phyloP scores from a whole-genome alignment of 2,329 filamentous ascomycete species.

The Verruconis gallopava region DNA sequence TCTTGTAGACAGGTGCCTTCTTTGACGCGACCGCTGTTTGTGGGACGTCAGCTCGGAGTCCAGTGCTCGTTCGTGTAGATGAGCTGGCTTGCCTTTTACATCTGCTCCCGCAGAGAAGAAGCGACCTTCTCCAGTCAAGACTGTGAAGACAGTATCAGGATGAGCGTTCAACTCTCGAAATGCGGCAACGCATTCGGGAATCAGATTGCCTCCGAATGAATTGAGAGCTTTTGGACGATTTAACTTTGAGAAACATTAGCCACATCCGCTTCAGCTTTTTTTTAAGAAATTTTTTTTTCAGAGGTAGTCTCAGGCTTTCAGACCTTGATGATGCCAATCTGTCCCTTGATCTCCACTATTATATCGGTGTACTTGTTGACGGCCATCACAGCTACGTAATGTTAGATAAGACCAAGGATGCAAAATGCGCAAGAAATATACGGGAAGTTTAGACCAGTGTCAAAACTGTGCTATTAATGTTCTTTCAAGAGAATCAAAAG shows the following conservation, averaged over 20 bases:
- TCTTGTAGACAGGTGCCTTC: constrained; percentile 10
- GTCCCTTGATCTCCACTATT: neutral
- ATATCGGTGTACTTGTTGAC: neutral
- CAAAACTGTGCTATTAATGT: too few species aligned
- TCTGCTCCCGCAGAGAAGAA: constrained; percentile 40
- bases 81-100: constrained; percentile 21
- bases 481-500: too few species aligned
- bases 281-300: too few species aligned
- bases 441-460: too few species aligned
- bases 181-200: constrained; percentile 30
- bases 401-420: too few species aligned
- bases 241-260: constrained; percentile 24
- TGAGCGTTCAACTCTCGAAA: constrained; percentile 33
- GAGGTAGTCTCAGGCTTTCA: too few species aligned
- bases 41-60: neutral
- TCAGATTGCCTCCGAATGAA: constrained; percentile 34
- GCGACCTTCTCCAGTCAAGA: constrained; percentile 36
- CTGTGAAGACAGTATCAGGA: constrained; percentile 37
- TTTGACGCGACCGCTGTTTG: neutral
- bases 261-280: too few species aligned
- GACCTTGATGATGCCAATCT: constrained; percentile 1
- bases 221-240: constrained; percentile 37
- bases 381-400: too few species aligned
- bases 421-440: too few species aligned
- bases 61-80: neutral